phyloP scores from a whole-genome alignment of 2,329 filamentous ascomycete genomes.

The Aspergillus viridinutans region DNA sequence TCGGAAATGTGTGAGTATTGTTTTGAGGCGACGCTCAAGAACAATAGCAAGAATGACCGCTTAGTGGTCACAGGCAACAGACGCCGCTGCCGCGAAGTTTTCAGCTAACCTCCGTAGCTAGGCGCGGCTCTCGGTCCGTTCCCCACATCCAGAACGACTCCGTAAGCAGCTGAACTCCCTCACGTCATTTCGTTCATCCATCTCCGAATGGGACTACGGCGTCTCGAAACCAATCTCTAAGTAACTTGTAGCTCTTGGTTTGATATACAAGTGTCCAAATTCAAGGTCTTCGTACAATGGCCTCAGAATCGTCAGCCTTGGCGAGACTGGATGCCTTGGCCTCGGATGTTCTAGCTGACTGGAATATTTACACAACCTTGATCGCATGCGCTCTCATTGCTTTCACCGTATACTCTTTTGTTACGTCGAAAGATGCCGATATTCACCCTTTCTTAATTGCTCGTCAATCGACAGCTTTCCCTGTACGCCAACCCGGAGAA shows the following conservation, averaged over 20 bases:
- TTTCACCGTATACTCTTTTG: conserved; percentile 66
- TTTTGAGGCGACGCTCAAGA: conserved; percentile 14
- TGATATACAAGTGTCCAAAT: not conserved
- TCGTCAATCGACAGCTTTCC: conserved; percentile 72
- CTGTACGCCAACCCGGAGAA: conserved; percentile 77
- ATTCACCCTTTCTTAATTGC: conserved; percentile 87
- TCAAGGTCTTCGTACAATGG: conserved; percentile 26
- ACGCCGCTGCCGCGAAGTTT: conserved; percentile 19
- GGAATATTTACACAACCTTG: conserved; percentile 75
- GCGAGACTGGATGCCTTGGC: conserved; percentile 68
- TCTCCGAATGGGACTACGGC: not conserved
- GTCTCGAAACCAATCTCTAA: not conserved
- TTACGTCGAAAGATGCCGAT: conserved; percentile 75
- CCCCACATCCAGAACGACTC: conserved; percentile 12
- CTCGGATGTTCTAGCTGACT: conserved; percentile 67
- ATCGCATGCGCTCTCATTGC: conserved; percentile 63
- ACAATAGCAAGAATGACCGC: conserved; percentile 10
- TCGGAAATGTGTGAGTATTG: conserved; percentile 8
- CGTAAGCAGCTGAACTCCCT: conserved; percentile 7
- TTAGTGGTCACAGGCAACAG: conserved; percentile 5
- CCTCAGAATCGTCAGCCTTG: conserved; percentile 51
- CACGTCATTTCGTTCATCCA: conserved; percentile 10
- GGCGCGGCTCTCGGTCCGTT: conserved; percentile 1
- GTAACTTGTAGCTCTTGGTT: not conserved
- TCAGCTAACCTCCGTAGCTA: conserved; percentile 7